Conservation (phyloP, 768 basidiomycete species). For the Leccinum aurantiacum region DNA sequence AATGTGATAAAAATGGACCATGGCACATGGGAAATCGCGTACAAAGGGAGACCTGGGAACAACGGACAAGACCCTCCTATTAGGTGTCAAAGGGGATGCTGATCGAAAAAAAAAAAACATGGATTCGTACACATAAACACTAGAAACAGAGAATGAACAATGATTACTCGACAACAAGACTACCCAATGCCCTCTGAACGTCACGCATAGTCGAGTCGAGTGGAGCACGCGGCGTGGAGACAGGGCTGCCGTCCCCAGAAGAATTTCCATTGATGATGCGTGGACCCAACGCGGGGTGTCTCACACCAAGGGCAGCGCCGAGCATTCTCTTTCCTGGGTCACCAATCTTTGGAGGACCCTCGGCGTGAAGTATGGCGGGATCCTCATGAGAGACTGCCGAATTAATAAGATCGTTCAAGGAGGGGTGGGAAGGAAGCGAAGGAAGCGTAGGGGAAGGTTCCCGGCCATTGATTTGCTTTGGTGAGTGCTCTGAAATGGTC, state of each 20-base stretch:
- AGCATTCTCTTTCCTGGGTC: constrained; percentile 90
- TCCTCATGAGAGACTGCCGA: constrained; percentile 61
- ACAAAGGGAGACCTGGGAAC: constrained; percentile 14
- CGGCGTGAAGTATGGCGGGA: constrained; percentile 60
- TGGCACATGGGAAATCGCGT: constrained; percentile 8
- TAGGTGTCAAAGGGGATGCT: constrained; percentile 20
- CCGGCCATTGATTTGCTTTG: constrained; percentile 43
- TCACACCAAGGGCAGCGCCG: constrained; percentile 78
- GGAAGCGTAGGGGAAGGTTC: constrained; percentile 85
- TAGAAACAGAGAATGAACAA: constrained; percentile 14
- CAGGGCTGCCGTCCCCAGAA: constrained; percentile 34
- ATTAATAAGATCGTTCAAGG: constrained; percentile 80
- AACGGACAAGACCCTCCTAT: constrained; percentile 20
- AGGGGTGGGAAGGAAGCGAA: constrained; percentile 77
- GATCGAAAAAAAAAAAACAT: constrained; percentile 19
- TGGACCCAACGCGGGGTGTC: constrained; percentile 73
- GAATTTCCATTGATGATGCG: constrained; percentile 49
- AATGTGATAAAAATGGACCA: constrained; percentile 18
- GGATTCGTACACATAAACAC: constrained; percentile 17
- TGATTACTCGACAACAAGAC: constrained; percentile 69
- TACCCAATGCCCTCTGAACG: constrained; percentile 74
- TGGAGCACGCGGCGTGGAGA: constrained; percentile 33
- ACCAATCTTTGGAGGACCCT: constrained; percentile 75
- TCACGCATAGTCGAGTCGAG: constrained; percentile 62
- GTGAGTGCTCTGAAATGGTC: constrained; percentile 53